phyloP scores from a whole-genome alignment of 2,329 filamentous ascomycete species.

The Amauroascus niger region DNA sequence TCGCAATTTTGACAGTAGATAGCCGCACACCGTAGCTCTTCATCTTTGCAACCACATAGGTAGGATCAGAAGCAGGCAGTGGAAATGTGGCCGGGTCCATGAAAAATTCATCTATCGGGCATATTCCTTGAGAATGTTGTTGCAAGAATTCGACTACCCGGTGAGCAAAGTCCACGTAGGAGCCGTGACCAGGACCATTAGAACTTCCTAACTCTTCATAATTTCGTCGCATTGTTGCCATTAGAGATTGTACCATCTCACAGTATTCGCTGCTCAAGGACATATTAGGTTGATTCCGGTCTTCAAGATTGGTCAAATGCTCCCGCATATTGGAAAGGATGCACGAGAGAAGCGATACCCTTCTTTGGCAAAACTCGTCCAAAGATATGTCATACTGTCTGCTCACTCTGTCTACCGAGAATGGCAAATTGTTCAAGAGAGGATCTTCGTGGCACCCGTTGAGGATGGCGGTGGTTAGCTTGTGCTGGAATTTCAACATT shows the following conservation, averaged over 20 bases:
- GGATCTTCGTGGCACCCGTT: conserved; percentile 39
- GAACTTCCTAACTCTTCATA: conserved; percentile 45
- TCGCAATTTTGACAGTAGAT: conserved; percentile 40
- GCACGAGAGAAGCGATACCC: conserved; percentile 47
- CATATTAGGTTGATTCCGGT: conserved; percentile 31
- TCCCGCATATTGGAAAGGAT: conserved; percentile 52
- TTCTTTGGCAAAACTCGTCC: conserved; percentile 45
- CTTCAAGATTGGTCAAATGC: conserved; percentile 34
- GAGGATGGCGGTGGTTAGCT: conserved; percentile 46
- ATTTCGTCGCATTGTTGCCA: conserved; percentile 52
- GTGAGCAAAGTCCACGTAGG: conserved; percentile 55
- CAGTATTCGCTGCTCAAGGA: conserved; percentile 38
- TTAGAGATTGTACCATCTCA: conserved; percentile 46
- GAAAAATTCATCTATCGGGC: conserved; percentile 49
- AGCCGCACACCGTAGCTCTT: conserved; percentile 51
- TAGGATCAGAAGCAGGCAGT: conserved; percentile 50
- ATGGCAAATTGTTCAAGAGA: conserved; percentile 50
- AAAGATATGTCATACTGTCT: conserved; percentile 41
- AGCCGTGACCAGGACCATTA: conserved; percentile 34
- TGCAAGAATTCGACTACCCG: conserved; percentile 50
- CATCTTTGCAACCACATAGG: conserved; percentile 52
- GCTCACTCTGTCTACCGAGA: conserved; percentile 34
- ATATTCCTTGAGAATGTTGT: conserved; percentile 49
- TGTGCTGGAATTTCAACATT: conserved; percentile 52
- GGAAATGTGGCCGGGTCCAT: conserved; percentile 52